Conservation (phyloP, 2,329 filamentous ascomycete species). For the Amauroascus verrucosus region DNA sequence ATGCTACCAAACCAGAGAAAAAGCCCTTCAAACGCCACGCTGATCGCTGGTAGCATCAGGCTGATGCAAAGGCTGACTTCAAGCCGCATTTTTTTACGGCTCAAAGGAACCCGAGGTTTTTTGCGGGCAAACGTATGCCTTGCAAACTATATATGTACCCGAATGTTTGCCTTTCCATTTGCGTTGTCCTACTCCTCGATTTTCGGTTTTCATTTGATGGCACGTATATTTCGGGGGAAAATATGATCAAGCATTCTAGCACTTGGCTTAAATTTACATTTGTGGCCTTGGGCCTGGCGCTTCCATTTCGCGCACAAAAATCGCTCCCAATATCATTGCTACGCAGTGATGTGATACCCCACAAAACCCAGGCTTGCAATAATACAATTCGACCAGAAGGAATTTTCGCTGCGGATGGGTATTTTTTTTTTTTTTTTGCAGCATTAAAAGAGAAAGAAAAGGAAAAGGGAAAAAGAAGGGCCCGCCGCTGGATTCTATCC, state of each 20-base stretch:
- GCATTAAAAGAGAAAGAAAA: too few species aligned
- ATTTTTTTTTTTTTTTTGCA: background rate
- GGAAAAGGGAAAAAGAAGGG: too few species aligned
- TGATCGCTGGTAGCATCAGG: background rate
- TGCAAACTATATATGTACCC: background rate
- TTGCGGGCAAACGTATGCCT: background rate
- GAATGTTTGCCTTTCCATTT: too few species aligned
- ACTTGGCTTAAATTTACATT: background rate
- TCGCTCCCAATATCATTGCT: background rate
- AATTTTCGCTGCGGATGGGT: background rate
- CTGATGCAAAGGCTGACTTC: background rate
- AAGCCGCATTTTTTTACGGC: background rate
- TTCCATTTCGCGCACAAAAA: background rate
- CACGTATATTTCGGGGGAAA: background rate
- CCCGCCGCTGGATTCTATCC: too few species aligned
- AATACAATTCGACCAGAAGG: background rate
- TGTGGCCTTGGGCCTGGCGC: too few species aligned
- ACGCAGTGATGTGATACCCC: background rate
- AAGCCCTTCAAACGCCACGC: background rate
- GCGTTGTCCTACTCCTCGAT: too few species aligned
- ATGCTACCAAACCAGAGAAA: background rate
- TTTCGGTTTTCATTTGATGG: background rate
- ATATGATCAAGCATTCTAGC: background rate
- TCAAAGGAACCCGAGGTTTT: background rate
- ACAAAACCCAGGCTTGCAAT: background rate